phyloP scores from a whole-genome alignment of 2,329 filamentous ascomycete genomes.

The Chaetomiaceae sp. region DNA sequence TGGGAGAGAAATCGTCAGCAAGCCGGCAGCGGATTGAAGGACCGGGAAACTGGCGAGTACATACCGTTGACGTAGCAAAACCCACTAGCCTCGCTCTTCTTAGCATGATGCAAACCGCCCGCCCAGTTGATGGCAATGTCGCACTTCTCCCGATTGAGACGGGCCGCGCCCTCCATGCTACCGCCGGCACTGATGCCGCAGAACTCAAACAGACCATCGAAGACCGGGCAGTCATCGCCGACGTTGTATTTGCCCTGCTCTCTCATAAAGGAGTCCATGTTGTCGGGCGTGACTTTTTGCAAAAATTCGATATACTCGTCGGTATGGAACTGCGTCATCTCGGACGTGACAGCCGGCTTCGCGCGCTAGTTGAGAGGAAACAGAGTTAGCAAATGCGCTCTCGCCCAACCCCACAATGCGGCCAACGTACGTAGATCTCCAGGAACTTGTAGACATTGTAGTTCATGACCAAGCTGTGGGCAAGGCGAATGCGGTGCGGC shows the following conservation, averaged over 20 bases:
- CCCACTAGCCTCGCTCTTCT: constrained; percentile 91
- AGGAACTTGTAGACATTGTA: constrained; percentile 96
- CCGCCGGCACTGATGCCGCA: constrained; percentile 92
- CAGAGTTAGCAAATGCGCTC: background rate
- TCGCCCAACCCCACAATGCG: constrained; percentile 30
- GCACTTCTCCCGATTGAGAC: constrained; percentile 84
- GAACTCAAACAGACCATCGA: constrained; percentile 96
- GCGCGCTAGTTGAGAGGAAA: constrained; percentile 55
- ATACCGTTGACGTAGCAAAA: constrained; percentile 98
- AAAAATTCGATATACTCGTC: constrained; percentile 95
- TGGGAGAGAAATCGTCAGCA: constrained; percentile 1
- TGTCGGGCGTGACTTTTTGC: constrained; percentile 92
- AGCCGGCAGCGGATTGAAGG: no score
- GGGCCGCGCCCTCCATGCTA: constrained; percentile 87
- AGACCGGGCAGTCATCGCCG: constrained; percentile 94
- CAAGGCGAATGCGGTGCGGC: constrained; percentile 89
- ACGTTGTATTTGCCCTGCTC: constrained; percentile 95
- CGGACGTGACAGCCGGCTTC: constrained; percentile 80
- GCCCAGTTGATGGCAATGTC: constrained; percentile 99
- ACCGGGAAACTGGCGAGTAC: constrained; percentile 45
- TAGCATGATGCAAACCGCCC: constrained; percentile 92
- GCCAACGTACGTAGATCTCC: constrained; percentile 77
- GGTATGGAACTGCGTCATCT: constrained; percentile 92
- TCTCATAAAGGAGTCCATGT: constrained; percentile 89
- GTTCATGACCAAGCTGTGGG: constrained; percentile 92